These are phyloP conservation scores for Cerrena zonata DNA, from an alignment of 1,284 basidiomycete species.

Conservation along the genomic window DNA sequence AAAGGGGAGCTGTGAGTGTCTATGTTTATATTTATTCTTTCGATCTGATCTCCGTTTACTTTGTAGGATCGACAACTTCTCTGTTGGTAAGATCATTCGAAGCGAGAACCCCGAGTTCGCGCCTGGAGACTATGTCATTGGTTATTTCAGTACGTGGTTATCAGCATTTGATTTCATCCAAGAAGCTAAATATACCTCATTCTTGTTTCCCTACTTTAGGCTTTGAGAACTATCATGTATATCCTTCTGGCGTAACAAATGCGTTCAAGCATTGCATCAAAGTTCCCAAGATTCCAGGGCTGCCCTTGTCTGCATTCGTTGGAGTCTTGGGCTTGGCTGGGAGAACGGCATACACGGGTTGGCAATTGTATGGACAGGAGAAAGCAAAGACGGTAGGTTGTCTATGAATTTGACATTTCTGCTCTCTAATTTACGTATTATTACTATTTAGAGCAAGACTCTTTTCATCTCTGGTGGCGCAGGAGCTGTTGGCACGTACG, in stretches of 20 bases:
- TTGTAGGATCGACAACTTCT: conserved; percentile 17
- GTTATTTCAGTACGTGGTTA: conserved; percentile 20
- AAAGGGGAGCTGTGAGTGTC: background rate
- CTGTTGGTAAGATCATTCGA: conserved; percentile 37
- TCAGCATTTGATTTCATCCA: background rate
- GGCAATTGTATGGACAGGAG: conserved; percentile 26
- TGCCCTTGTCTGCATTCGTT: conserved; percentile 24
- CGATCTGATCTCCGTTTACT: background rate
- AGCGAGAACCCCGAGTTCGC: conserved; percentile 35
- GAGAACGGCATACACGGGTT: conserved; percentile 33
- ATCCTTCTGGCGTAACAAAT: conserved; percentile 2
- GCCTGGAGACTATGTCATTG: conserved; percentile 39
- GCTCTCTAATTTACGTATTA: background rate
- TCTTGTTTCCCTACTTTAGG: no score
- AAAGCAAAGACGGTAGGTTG: conserved; percentile 28
- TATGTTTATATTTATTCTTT: background rate
- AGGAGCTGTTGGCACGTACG: conserved; percentile 36
- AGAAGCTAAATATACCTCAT: background rate
- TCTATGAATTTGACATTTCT: background rate
- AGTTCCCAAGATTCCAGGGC: conserved; percentile 13
- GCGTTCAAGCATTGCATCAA: conserved; percentile 12
- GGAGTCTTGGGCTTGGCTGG: conserved; percentile 27
- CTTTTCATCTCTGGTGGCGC: conserved; percentile 53
- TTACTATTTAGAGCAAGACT: conserved; percentile 38
- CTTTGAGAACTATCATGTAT: conserved; percentile 6